Percentiles rank a stretch among this genome's conserved stretches.
Evolutionary conservation across 768 basidiomycete genomes (phyloP).

Genomic region (Psilocybe cubensis): DNA sequence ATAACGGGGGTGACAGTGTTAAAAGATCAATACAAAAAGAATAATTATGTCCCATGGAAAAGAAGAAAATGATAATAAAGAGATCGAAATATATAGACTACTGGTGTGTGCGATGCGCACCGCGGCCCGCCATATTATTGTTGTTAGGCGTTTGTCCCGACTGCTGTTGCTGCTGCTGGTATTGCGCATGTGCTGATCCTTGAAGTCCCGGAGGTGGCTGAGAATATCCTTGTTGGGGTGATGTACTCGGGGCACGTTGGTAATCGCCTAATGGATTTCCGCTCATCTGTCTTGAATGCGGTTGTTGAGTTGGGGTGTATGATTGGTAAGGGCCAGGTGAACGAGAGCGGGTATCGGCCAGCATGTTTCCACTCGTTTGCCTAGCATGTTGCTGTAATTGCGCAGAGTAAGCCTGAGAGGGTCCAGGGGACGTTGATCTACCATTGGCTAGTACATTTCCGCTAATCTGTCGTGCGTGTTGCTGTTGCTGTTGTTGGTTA

Average conservation of each 20-base stretch:
- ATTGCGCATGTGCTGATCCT: constrained; percentile 21
- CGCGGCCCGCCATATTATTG: constrained; percentile 44
- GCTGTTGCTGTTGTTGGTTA: constrained; percentile 19
- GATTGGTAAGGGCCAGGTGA: constrained; percentile 3
- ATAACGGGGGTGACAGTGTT: neutral
- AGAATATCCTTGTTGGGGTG: constrained; percentile 18
- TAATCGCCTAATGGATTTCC: neutral
- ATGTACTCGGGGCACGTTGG: constrained; percentile 9
- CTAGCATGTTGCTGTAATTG: constrained; percentile 20
- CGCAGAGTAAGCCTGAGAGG: constrained; percentile 20
- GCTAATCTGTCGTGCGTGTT: constrained; percentile 23
- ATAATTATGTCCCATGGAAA: constrained; percentile 4
- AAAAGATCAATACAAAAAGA: constrained; percentile 3
- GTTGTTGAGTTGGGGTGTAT: constrained; percentile 1
- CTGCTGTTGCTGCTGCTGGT: constrained; percentile 31
- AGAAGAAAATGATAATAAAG: constrained; percentile 15
- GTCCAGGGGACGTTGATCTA: constrained; percentile 22
- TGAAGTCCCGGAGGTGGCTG: constrained; percentile 21
- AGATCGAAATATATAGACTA: constrained; percentile 13
- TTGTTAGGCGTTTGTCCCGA: constrained; percentile 27
- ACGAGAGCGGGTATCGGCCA: constrained; percentile 7
- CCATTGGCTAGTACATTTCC: constrained; percentile 17
- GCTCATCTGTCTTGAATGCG: constrained; percentile 3
- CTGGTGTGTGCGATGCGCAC: constrained; percentile 35
- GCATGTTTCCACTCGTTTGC: constrained; percentile 23